These are phyloP conservation scores for Nemania bipapillata DNA, from an alignment of 2,329 filamentous ascomycete genomes.

Conservation along the genomic window DNA sequence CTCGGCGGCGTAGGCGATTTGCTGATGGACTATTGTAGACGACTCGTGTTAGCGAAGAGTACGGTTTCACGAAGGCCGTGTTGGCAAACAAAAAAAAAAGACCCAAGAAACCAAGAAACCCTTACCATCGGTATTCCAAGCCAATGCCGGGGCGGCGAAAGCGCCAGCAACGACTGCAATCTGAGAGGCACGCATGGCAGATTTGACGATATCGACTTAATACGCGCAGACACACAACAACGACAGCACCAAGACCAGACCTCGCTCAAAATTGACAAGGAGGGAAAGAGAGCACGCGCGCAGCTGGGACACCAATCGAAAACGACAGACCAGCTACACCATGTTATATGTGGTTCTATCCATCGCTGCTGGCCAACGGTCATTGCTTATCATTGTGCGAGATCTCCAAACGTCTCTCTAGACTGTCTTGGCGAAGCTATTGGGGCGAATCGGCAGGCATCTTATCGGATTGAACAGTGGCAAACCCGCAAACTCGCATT, in stretches of 20 bases:
- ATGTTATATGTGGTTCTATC: constrained; percentile 4
- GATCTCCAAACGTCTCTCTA: constrained; percentile 8
- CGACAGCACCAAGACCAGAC: constrained; percentile 1
- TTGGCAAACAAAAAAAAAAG: too few relatives aligned
- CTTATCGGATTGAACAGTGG: constrained; percentile 16
- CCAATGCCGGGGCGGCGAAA: constrained; percentile 33
- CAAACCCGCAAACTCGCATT: constrained; percentile 5
- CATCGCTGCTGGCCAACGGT: constrained; percentile 11
- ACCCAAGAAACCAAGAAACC: too few relatives aligned
- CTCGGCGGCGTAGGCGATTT: constrained; percentile 42
- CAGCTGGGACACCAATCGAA: not conserved
- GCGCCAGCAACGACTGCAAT: constrained; percentile 30
- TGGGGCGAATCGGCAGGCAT: constrained; percentile 8
- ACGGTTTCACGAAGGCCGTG: not conserved
- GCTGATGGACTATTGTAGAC: constrained; percentile 37
- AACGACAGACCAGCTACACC: not conserved
- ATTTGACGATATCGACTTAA: not conserved
- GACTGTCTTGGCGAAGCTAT: not conserved
- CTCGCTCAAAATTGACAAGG: not conserved
- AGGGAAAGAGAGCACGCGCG: constrained; percentile 20
- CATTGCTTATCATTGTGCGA: constrained; percentile 14
- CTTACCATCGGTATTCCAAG: constrained; percentile 43
- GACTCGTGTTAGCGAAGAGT: constrained; percentile 1
- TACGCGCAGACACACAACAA: not conserved
- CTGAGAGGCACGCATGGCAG: constrained; percentile 36